Conservation (phyloP, 2,329 filamentous ascomycete species). For the Neofusicoccum cordaticola region DNA sequence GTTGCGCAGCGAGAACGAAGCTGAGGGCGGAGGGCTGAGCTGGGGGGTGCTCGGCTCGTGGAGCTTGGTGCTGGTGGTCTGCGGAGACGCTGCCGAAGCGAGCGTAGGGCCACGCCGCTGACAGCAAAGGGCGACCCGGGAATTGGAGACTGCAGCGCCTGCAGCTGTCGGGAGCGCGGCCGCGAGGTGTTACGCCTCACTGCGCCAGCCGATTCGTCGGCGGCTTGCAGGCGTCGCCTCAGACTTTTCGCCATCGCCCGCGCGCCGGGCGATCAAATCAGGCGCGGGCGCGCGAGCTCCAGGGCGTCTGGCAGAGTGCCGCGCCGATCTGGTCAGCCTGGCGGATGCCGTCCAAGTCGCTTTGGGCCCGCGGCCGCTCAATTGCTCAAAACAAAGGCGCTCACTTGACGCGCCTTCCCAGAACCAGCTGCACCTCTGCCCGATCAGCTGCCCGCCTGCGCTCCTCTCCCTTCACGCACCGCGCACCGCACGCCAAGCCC, state of each 20-base stretch:
- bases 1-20: neutral
- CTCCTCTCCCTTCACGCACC: constrained; percentile 3
- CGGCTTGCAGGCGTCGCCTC: neutral
- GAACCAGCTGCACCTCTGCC: constrained; percentile 3
- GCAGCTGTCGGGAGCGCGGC: constrained; percentile 3
- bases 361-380: neutral
- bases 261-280: constrained; percentile 14
- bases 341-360: neutral
- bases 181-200: constrained; percentile 9
- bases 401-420: constrained; percentile 4
- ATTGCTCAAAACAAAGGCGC: constrained; percentile 8
- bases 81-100: neutral
- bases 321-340: constrained; percentile 2
- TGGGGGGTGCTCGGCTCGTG: neutral
- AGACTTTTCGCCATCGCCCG: constrained; percentile 5
- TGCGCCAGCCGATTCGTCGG: neutral
- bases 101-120: constrained; percentile 1
- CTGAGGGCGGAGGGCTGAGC: neutral
- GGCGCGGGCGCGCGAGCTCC: neutral
- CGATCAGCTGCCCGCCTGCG: constrained; percentile 9
- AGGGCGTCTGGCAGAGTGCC: neutral
- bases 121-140: neutral
- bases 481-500: constrained; percentile 4
- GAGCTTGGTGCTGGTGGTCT: too few relatives aligned
- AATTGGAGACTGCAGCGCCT: neutral